Base-by-base conservation (phyloP, 495 filamentous ascomycete species). In the Bacidia gigantensis region DNA sequence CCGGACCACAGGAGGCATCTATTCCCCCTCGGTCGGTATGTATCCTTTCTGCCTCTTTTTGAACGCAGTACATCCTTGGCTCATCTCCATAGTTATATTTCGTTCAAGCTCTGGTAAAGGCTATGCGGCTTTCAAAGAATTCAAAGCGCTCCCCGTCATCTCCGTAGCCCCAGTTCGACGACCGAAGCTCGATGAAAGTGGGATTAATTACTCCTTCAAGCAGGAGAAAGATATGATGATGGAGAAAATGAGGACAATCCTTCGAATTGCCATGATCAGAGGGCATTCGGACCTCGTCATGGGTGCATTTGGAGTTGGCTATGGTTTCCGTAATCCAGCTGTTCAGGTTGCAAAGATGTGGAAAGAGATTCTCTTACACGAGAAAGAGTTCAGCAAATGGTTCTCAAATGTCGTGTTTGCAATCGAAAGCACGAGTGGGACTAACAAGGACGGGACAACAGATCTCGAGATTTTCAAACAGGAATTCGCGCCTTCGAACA, bases 401-500 rank as follows among this genome's bases (percentile, higher is more conserved):
- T 83, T 88, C 60, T 62, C 70, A 26, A 80, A 80, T 56, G 74
- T 85, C 3, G 78, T 84, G 0, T 87, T 88, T 60, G 82, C 83
- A 1, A 80, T 88, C 54, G 82, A 77, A 42, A 67, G 47, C 35
- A 59, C 55, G 3, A 43, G 43, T 23, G 57, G 55, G 11, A 53
- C 58, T 26, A 26, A 54, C 9, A 60, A 64, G 49, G 62, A 56
- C 18, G 65, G 63, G 12, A 26, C 56, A 23, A 60, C 64, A 10
- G 69, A 72, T 48, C 51, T 59, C 9, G 67, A 70, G 39, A 56
- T 65, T 9, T 72, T 72, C 60, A 61, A 63, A 49, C 45, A 59
- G 38, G 66, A 67, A 41, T 69, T 72, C 49, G 59, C 62, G 49
- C 65, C 69, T 2, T 67, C 64, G 18, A 68, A 63, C 24, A 56